Evolutionary conservation across 208 protist species (phyloP), one percentile per base, ranked within the genome.

Genomic region (Tritrichomonas foetus): DNA sequence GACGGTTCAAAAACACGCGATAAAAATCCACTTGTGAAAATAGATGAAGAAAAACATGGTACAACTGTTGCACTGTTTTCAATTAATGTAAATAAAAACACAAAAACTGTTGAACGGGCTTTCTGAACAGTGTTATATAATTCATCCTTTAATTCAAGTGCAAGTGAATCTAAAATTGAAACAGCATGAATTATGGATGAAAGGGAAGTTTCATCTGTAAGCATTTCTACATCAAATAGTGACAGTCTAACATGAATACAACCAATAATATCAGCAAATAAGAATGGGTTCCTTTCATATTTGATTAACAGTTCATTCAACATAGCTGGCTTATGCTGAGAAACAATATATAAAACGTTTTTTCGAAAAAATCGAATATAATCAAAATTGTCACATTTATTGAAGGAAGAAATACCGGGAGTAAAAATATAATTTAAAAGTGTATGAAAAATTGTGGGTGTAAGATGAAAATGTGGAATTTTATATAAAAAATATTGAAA

Each of bases 181-280:
- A 89, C 14, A 61, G 41, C 41, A 2, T 39, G 0, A 30, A 89
- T 57, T 14, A 89, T 57, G 9, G 27, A 22, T 2, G 47, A 57
- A 16, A 89, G 39, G 3, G 78, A 53, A 5, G 20, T 22, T 89
- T 89, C 78, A 36, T 89, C 78, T 39, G 27, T 13, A 0, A 89
- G 39, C 39, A 36, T 30, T 22, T 44, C 1, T n/a, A n/a, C 9
- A 57, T 89, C 78, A 89, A 55, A 89, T 57, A 27, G 20, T 57
- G 41, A 61, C 20, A 89, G 9, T 57, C 44, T 89, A 27, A 47
- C 5, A 57, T 89, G 78, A 57, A 89, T 89, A 53, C 78, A 36
- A 39, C 78, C 78, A 61, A 89, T 20, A 20, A 47, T 89, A 53
- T 89, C 78, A 33, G 78, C 41, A 89, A 89, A 89, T 57, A 89